phyloP scores from a whole-genome alignment of 805 yeast genomes.

The Torulaspora maleeae region DNA sequence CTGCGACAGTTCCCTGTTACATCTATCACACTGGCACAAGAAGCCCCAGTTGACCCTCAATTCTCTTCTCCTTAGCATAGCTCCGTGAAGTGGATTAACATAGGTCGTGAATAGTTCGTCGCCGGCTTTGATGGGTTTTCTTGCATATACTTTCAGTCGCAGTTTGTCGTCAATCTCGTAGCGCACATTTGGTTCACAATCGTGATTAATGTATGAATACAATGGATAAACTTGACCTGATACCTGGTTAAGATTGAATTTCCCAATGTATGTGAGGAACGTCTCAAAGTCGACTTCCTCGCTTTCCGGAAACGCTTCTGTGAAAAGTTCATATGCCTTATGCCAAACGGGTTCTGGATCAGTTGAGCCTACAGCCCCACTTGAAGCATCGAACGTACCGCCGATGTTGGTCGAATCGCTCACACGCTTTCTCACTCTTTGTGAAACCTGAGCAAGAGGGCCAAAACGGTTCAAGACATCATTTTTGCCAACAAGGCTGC shows the following conservation, averaged over 20 bases:
- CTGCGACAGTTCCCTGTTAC: conserved; percentile 47
- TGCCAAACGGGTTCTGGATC: conserved; percentile 45
- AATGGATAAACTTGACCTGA: conserved; percentile 56
- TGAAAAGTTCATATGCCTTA: conserved; percentile 49
- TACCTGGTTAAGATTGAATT: conserved; percentile 68
- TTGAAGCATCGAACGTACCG: conserved; percentile 41
- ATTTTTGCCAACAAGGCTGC: conserved; percentile 36
- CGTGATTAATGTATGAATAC: conserved; percentile 72
- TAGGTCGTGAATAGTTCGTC: conserved; percentile 69
- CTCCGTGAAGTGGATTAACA: conserved; percentile 60
- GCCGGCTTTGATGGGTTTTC: conserved; percentile 51
- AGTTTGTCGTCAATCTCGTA: conserved; percentile 42
- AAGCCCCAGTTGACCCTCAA: conserved; percentile 78
- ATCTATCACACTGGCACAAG: conserved; percentile 60
- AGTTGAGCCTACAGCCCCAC: conserved; percentile 42
- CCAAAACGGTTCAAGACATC: conserved; percentile 45
- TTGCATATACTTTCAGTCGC: conserved; percentile 59
- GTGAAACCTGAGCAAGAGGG: conserved; percentile 66
- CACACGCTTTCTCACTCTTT: conserved; percentile 57
- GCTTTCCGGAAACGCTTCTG: conserved; percentile 42
- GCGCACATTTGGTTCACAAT: conserved; percentile 66
- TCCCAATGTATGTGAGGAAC: conserved; percentile 60
- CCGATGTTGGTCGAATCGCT: conserved; percentile 46
- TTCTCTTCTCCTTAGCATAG: conserved; percentile 58
- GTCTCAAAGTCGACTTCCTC: conserved; percentile 45